Evolutionary conservation across 2,329 filamentous ascomycete species (phyloP), one percentile per base, ranked within the genome.

Genomic region (Aspergillus quadrilineatus): DNA sequence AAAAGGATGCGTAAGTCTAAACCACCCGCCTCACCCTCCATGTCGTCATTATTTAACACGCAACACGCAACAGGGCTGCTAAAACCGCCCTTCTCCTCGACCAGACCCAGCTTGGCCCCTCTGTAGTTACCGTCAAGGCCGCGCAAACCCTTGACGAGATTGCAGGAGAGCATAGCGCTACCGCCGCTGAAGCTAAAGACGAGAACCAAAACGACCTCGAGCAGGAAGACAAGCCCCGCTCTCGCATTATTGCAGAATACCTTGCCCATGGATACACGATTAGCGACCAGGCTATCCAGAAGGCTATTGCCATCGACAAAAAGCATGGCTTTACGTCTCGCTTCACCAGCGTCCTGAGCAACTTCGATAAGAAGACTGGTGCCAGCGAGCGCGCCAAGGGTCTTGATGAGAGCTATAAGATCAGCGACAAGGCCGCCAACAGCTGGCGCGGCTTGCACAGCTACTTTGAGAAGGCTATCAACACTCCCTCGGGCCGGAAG

Each of bases 41-140:
- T 60, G 29, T 44, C 50, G 54, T 46, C 59, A 50, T 29, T 49
- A 37, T 61, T 51, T 34, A 54, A 55, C 30, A 22, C n/a, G 28
- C 32, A 36, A 53, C 51, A 22, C 15, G 30, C 32, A 36, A 53
- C 51, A 80, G 77, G 12, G 94, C 94, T 50, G 92, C 93, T 58
- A 97, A 96, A 82, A 99, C 94, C 22, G 94, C 94, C 28, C 89
- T 97, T 41, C 89, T 99, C 58, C 87, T 99, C 63, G 93, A 97
- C 79, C 95, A 96, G 82, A 99, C 94, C 52, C 89, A 96, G 77
- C 89, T 99, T 50, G 92, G 92, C 62, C 76, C 81, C 48, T 80
- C 83, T 56, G 79, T 88, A 58, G 90, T 92, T 64, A 86, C 94
- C 70, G 95, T 99, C 71, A 82, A 85, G 56, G 84, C 92, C 48